Percentiles rank a stretch among this genome's conserved stretches.
Conservation (phyloP, 345 rosid species). For the Excoecaria agallocha region DNA sequence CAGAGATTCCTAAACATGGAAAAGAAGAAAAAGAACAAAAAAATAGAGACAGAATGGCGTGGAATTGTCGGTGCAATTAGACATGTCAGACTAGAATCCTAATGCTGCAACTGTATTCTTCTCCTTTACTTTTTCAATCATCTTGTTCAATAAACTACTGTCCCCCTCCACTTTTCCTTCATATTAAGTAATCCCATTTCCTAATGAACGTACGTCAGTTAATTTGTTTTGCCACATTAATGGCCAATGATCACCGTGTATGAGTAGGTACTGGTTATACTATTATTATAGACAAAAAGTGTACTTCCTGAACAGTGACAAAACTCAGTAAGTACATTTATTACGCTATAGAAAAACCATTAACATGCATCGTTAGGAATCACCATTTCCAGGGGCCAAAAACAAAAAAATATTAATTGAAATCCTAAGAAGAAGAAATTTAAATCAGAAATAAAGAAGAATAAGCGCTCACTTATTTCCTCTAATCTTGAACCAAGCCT, state of each 20-base stretch:
- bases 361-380: background rate
- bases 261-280: background rate
- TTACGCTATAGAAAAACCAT: background rate
- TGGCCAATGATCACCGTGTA: background rate
- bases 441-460: background rate
- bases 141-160: constrained; percentile 12
- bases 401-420: background rate
- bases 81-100: constrained; percentile 19
- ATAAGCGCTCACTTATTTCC: constrained; percentile 70
- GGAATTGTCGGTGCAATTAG: constrained; percentile 30
- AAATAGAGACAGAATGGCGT: constrained; percentile 13
- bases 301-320: background rate
- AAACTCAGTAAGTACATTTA: background rate
- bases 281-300: background rate
- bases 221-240: constrained; percentile 1
- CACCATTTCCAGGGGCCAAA: background rate
- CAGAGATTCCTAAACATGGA: constrained; percentile 34
- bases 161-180: constrained; percentile 26
- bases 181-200: constrained; percentile 16
- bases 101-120: constrained; percentile 25
- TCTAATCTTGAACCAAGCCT: constrained; percentile 94
- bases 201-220: background rate
- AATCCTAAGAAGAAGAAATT: background rate
- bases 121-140: constrained; percentile 23
- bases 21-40: background rate